Conservation (phyloP, 2,329 filamentous ascomycete species). For the Cladophialophora exuberans region DNA sequence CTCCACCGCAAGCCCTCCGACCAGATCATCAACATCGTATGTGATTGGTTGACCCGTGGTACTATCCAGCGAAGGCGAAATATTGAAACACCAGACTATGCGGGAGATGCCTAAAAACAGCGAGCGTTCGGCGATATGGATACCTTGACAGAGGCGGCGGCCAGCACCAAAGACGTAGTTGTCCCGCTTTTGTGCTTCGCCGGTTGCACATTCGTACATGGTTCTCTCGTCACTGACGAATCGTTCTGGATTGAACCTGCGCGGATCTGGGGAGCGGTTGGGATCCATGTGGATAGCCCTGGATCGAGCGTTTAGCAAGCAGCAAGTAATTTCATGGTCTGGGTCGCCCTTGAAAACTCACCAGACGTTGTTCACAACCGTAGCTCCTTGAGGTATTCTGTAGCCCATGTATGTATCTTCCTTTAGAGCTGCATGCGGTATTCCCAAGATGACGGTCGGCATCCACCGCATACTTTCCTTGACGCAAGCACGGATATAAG, state of each 20-base stretch:
- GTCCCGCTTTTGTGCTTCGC: conserved; percentile 34
- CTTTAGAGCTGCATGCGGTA: conserved; percentile 29
- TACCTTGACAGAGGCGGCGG: conserved; percentile 39
- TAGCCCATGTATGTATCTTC: conserved; percentile 32
- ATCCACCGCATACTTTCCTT: conserved; percentile 63
- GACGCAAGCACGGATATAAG: conserved; percentile 57
- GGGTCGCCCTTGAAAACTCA: conserved; percentile 29
- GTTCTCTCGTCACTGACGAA: conserved; percentile 36
- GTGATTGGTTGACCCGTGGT: conserved; percentile 19
- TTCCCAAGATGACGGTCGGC: conserved; percentile 38
- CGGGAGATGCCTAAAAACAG: conserved; percentile 36
- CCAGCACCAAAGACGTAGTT: conserved; percentile 38
- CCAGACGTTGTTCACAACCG: conserved; percentile 32
- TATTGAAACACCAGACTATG: conserved; percentile 38
- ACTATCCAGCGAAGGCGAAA: conserved; percentile 27
- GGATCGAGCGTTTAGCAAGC: too few relatives aligned
- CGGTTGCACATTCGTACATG: conserved; percentile 39
- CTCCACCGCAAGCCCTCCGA: neutral
- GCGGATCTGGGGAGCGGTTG: conserved; percentile 34
- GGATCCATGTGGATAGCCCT: conserved; percentile 35
- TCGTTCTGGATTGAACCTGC: conserved; percentile 37
- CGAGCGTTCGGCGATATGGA: conserved; percentile 39
- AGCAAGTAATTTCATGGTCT: too few relatives aligned
- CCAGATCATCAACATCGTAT: conserved; percentile 16
- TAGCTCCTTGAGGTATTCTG: conserved; percentile 29